phyloP scores from a whole-genome alignment of 2,329 filamentous ascomycete species.

The Colletotrichum sp. region DNA sequence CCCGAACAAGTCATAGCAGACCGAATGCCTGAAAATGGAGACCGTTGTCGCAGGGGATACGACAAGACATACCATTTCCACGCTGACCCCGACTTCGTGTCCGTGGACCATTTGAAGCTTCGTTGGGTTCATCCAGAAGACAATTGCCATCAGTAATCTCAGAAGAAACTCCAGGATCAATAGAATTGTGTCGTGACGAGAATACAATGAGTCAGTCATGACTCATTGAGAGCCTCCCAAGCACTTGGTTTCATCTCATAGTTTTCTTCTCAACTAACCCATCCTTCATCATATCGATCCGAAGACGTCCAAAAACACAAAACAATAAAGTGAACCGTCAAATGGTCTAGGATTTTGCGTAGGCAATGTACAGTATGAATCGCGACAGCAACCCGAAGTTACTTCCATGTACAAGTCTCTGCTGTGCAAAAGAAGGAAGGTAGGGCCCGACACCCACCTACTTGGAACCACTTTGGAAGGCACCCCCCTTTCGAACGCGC shows the following conservation, averaged over 20 bases:
- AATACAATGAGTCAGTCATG: too few species aligned
- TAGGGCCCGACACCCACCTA: neutral
- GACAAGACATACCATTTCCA: neutral
- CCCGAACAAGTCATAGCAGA: neutral
- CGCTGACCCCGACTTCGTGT: neutral
- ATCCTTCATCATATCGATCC: too few species aligned
- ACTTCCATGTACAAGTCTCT: accelerated
- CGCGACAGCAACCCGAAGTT: neutral
- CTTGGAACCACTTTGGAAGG: neutral
- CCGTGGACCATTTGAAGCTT: neutral
- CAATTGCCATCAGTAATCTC: neutral
- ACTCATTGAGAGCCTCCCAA: neutral
- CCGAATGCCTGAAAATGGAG: neutral
- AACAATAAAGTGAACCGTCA: neutral
- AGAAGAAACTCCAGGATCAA: neutral
- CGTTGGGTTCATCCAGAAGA: neutral
- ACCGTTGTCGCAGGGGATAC: neutral
- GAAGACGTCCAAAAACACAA: neutral
- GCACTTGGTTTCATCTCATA: neutral
- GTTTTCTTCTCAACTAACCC: accelerated
- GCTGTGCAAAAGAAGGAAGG: neutral
- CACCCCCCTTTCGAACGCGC: neutral
- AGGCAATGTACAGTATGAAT: neutral
- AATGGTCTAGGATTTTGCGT: neutral
- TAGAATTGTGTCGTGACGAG: accelerated